A percentile compares a stretch with the other conserved stretches of the same genome.
Conservation (phyloP, 805 yeast species). For the Scheffersomyces ergatensis region DNA sequence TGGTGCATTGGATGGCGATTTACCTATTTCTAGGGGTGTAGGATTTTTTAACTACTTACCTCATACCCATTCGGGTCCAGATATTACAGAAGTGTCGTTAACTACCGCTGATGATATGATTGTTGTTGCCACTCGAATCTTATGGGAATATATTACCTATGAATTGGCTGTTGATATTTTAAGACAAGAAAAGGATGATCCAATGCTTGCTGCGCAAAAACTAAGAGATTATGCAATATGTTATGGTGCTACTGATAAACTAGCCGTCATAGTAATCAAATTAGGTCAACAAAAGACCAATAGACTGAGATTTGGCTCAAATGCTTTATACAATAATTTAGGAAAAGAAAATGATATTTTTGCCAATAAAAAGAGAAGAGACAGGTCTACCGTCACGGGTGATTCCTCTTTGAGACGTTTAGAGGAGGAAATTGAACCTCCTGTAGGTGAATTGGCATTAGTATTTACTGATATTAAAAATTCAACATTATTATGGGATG, state of each 20-base stretch:
- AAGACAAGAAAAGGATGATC: constrained; percentile 75
- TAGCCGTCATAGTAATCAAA: constrained; percentile 77
- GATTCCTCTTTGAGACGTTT: constrained; percentile 80
- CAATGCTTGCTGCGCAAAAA: constrained; percentile 89
- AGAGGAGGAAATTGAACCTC: constrained; percentile 91
- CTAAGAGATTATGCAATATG: constrained; percentile 92
- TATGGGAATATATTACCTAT: constrained; percentile 82
- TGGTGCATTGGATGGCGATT: constrained; percentile 80
- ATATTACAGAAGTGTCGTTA: constrained; percentile 58
- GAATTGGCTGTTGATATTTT: constrained; percentile 91
- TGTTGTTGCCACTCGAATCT: constrained; percentile 75
- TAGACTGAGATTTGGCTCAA: constrained; percentile 23
- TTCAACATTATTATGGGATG: constrained; percentile 92
- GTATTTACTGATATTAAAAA: constrained; percentile 97
- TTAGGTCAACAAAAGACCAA: constrained; percentile 49
- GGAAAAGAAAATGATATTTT: constrained; percentile 34
- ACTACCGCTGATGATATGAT: constrained; percentile 77
- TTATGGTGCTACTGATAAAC: constrained; percentile 79
- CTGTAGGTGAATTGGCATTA: constrained; percentile 90
- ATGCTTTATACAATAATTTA: constrained; percentile 35
- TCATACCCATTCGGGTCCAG: constrained; percentile 86
- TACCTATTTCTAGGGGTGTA: constrained; percentile 84
- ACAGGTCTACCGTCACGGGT: constrained; percentile 27
- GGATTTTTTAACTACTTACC: constrained; percentile 87
- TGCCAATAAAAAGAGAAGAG: constrained; percentile 41